These are phyloP conservation scores for Oenanthe javanica DNA, from an alignment of 140 eudicot genomes.

Conservation along the genomic window DNA sequence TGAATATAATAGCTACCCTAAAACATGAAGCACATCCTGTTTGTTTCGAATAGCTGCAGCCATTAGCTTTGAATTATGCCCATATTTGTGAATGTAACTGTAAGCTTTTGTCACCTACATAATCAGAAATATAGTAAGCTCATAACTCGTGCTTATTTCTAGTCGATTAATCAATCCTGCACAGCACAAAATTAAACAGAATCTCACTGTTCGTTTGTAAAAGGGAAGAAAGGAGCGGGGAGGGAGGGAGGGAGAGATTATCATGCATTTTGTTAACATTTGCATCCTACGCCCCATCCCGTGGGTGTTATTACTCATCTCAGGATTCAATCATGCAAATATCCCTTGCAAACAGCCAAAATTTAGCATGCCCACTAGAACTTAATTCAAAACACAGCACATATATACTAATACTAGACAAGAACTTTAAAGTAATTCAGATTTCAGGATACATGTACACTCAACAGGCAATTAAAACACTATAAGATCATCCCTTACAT, in stretches of 20 bases:
- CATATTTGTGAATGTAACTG: conserved; percentile 88
- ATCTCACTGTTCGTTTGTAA: background rate
- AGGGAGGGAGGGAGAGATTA: background rate
- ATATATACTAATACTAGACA: background rate
- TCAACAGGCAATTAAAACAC: background rate
- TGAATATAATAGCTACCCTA: conserved; percentile 43
- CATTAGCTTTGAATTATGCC: conserved; percentile 87
- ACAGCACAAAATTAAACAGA: background rate
- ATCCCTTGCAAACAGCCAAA: background rate
- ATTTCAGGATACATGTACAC: background rate
- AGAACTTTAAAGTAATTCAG: background rate
- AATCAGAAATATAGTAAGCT: background rate
- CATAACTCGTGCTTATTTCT: background rate
- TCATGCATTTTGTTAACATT: background rate
- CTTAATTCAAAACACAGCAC: background rate
- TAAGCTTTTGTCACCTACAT: conserved; percentile 85
- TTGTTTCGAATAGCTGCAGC: conserved; percentile 98
- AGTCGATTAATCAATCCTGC: background rate
- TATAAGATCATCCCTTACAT: background rate
- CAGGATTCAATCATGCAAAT: background rate
- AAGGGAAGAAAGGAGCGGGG: background rate
- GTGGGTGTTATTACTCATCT: background rate
- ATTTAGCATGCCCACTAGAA: background rate
- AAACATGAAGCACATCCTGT: conserved; percentile 78
- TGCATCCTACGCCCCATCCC: background rate